Evolutionary conservation across 202 grass and related monocot species (phyloP).

Genomic region (Alloteropsis angusta): DNA sequence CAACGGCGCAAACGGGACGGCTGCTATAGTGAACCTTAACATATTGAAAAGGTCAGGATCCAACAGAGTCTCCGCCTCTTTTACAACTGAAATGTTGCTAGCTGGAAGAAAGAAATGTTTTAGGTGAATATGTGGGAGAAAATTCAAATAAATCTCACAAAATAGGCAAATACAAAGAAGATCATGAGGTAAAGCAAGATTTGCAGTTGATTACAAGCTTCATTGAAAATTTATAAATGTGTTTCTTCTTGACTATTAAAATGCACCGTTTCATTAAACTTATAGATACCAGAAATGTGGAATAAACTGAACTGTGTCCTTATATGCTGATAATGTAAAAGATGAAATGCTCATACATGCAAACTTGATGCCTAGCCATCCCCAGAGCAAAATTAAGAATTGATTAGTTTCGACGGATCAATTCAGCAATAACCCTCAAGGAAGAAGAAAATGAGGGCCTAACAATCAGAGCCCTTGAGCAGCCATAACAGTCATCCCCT

Average conservation of each 20-base stretch:
- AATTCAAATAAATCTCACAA: not conserved
- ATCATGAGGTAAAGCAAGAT: not conserved
- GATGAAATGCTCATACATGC: not conserved
- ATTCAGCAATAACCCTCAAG: not conserved
- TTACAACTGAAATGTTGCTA: slow-evolving; percentile 87
- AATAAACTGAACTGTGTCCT: not conserved
- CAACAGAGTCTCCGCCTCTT: slow-evolving; percentile 67
- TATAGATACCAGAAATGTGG: not conserved
- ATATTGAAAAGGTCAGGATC: slow-evolving; percentile 87
- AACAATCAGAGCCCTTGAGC: not conserved
- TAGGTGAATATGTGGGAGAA: not conserved
- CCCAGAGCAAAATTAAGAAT: not conserved
- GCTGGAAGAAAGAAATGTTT: slow-evolving; percentile 36
- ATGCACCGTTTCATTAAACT: not conserved
- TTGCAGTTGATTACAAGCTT: not conserved
- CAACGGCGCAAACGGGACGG: slow-evolving; percentile 60
- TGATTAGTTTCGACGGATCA: not conserved
- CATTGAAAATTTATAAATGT: not conserved
- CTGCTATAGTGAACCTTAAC: slow-evolving; percentile 67
- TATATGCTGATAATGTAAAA: not conserved
- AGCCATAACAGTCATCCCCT: not conserved
- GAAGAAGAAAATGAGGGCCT: not conserved
- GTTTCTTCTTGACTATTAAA: not conserved
- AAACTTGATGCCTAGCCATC: not conserved
- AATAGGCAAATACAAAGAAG: not conserved